Percentiles rank a stretch among this genome's conserved stretches.
phyloP scores from a whole-genome alignment of 1,139 yeast genomes.

The Blastobotrys aristatus region DNA sequence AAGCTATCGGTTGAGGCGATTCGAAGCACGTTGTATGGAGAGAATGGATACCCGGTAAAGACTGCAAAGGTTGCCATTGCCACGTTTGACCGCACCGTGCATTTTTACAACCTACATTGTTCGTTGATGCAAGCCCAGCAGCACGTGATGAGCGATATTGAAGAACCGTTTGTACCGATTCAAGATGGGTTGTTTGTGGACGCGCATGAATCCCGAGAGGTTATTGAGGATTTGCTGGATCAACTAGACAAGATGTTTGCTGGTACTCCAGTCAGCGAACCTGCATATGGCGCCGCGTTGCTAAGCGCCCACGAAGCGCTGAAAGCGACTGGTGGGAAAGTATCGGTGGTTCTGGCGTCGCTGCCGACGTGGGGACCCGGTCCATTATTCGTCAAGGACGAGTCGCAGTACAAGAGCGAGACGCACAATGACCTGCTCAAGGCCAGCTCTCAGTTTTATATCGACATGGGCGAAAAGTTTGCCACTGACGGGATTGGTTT shows the following conservation, averaged over 20 bases:
- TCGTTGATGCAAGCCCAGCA: conserved; percentile 57
- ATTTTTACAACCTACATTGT: conserved; percentile 66
- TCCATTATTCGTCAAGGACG: conserved; percentile 50
- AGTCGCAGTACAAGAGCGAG: conserved; percentile 25
- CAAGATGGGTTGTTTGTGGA: conserved; percentile 75
- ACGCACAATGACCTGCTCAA: conserved; percentile 57
- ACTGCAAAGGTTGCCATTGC: conserved; percentile 61
- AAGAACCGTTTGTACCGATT: conserved; percentile 80
- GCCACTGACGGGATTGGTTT: conserved; percentile 62
- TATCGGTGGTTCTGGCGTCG: conserved; percentile 60
- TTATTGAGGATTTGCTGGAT: conserved; percentile 64
- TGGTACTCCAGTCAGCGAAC: conserved; percentile 52
- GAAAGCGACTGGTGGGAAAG: conserved; percentile 64
- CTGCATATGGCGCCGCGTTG: conserved; percentile 77
- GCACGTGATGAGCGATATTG: conserved; percentile 64
- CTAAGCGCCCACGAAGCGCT: conserved; percentile 66
- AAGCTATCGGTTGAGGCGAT: conserved; percentile 70
- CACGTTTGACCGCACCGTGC: conserved; percentile 69
- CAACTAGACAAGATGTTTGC: conserved; percentile 49
- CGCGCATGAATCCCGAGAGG: conserved; percentile 57
- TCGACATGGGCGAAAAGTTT: conserved; percentile 54
- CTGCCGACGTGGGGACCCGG: conserved; percentile 89
- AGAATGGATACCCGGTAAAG: conserved; percentile 30
- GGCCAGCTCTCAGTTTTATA: conserved; percentile 61
- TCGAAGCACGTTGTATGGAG: conserved; percentile 48